Evolutionary conservation across 2,329 filamentous ascomycete genomes (phyloP).

Genomic region (Raffaelea albimanens): DNA sequence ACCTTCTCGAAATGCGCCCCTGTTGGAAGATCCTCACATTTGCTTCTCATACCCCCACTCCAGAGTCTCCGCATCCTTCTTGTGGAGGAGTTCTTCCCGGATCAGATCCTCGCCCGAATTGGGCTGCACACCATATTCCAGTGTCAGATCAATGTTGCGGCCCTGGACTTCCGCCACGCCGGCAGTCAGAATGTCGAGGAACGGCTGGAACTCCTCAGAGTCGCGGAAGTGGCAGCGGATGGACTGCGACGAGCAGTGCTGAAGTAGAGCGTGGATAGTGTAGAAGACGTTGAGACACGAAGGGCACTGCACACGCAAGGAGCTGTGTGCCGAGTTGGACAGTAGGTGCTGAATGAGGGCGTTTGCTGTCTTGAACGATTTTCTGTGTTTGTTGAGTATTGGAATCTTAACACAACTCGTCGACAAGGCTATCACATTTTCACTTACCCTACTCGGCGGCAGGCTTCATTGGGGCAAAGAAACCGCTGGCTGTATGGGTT

Average conservation of each 20-base stretch:
- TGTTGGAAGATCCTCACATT: no score
- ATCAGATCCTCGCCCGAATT: conserved; percentile 7
- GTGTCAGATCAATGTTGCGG: conserved; percentile 22
- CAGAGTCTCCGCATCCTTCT: not conserved
- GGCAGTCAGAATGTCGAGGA: conserved; percentile 29
- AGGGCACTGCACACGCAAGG: conserved; percentile 30
- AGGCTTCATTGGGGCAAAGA: conserved; percentile 42
- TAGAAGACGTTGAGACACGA: conserved; percentile 32
- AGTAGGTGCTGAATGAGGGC: conserved; percentile 33
- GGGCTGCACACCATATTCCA: conserved; percentile 21
- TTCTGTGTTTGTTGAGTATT: conserved; percentile 20
- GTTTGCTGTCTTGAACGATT: conserved; percentile 24
- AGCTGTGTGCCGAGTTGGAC: conserved; percentile 28
- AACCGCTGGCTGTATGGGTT: conserved; percentile 32
- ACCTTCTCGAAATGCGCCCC: not conserved
- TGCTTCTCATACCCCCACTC: not conserved
- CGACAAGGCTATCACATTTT: not conserved
- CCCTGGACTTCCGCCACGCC: conserved; percentile 26
- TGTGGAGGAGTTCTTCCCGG: not conserved
- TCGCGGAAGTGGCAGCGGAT: conserved; percentile 33
- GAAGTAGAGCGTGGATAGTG: conserved; percentile 31
- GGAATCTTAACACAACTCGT: not conserved
- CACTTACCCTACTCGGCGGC: conserved; percentile 24
- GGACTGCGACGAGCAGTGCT: conserved; percentile 37
- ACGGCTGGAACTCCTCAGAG: conserved; percentile 26